Percentiles rank a stretch among this genome's conserved stretches.
Evolutionary conservation across 2,329 filamentous ascomycete species (phyloP).

Genomic region (Paraconiothyrium sp.): DNA sequence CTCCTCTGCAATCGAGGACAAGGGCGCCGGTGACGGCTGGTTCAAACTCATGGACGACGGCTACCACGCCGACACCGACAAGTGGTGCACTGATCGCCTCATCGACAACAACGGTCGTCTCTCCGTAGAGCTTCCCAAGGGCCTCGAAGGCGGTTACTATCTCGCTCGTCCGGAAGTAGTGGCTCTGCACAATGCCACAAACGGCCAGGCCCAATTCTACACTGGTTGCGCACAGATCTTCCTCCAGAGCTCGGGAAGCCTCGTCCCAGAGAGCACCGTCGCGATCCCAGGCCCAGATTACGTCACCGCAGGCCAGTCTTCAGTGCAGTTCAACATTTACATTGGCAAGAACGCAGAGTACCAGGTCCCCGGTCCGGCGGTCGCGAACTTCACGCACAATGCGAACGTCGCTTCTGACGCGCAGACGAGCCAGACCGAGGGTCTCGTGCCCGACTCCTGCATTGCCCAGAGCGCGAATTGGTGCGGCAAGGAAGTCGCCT

Average conservation of each 20-base stretch:
- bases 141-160: conserved; percentile 72
- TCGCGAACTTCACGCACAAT: conserved; percentile 57
- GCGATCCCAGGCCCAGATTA: conserved; percentile 70
- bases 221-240: conserved; percentile 76
- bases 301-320: conserved; percentile 63
- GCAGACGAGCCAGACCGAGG: conserved; percentile 44
- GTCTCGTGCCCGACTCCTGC: conserved; percentile 13
- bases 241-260: conserved; percentile 61
- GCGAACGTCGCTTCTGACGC: conserved; percentile 24
- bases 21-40: conserved; percentile 70
- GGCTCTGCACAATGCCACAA: conserved; percentile 70
- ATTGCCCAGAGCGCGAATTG: conserved; percentile 74
- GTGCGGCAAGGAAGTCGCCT: conserved; percentile 70
- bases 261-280: conserved; percentile 61
- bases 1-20: conserved; percentile 63
- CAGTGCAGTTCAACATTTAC: conserved; percentile 73
- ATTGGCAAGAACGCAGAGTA: conserved; percentile 53
- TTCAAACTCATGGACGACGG: conserved; percentile 80
- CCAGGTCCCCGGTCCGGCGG: conserved; percentile 64
- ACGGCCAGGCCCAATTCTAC: conserved; percentile 72
- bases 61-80: conserved; percentile 63
- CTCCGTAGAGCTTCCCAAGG: conserved; percentile 68
- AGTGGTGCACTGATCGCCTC: conserved; percentile 77
- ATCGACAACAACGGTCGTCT: conserved; percentile 71
- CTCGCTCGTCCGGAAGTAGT: conserved; percentile 76